Base-by-base conservation (phyloP, 306 rosid species). In the Boehmeria nivea region DNA sequence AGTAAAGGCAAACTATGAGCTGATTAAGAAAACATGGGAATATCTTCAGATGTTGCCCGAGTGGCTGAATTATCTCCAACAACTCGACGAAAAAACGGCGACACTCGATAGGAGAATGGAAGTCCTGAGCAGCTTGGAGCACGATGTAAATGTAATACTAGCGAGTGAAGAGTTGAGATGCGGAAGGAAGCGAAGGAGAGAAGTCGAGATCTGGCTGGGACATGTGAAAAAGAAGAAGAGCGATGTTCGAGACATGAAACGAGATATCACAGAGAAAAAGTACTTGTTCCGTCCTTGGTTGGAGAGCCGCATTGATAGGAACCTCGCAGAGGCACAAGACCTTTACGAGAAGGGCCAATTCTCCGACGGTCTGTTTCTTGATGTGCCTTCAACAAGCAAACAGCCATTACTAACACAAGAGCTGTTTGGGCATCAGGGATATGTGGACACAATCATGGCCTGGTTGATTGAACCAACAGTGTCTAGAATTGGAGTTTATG, bases 401-500 rank as follows among this genome's bases (percentile, higher is more conserved):
- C 36, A 39, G 37, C 61, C 22, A 15, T 57, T 40, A 2, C 49
- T 42, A 20, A 40, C 61, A 10, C 13, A 10, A 40, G 4, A 6
- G 8, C 14, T 40, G 50, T 15, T 23, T 10, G 61, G 49, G 11
- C 22, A 16, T 6, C 19, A 13, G 1, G 23, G 36, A 16, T 9
- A 25, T 22, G 12, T 40, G 14, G 12, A 57, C 16, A 15, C 13
- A 1, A 25, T 57, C 14, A 13, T 12, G 21, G 21, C 20, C n/a
- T 57, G 61, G 50, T 40, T 57, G 48, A 42, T 6, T n/a, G 50
- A 24, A 6, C 19, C 33, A 10, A 25, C 13, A 7, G 61, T 40
- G 34, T 57, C 61, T 3, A 40, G 38, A 57, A 40, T 40, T 10
- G 61, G 61, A 23, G 43, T 57, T n/a, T 25, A 40, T 40, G 61